Evolutionary conservation across 2,329 filamentous ascomycete species (phyloP), one percentile per base, ranked within the genome.

Genomic region (Rosellinia necatrix): DNA sequence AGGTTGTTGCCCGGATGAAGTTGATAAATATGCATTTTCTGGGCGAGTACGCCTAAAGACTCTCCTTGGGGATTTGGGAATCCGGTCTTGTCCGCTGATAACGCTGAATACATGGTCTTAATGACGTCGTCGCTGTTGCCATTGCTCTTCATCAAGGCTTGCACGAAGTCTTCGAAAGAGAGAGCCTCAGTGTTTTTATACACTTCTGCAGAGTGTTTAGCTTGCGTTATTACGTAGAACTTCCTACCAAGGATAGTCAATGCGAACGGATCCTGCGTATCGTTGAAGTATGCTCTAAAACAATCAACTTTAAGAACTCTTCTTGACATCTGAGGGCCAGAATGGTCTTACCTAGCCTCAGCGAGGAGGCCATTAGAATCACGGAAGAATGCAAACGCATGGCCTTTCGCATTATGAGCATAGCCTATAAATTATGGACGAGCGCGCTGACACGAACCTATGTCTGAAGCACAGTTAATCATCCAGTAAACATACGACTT

Each of bases 181-280:
- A 70, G 56, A 2, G 65, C 57, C 6, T 66, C 35, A 10, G 27
- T 60, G 49, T 69, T 62, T 12, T 62, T 59, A 58, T 69, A 65
- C 13, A 64, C 61, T 10, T 64, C 57, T 1, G 54, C 60, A 2
- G 58, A 54, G n/a, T 68, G 52, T 34, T 66, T 59, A 1, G 59
- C 24, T 10, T 64, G 43, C 4, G 65, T 64, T 1, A 69, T 47
- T 19, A 70, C 56, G 41, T 70, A 70, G n/a, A 64, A 57, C 6
- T 49, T 66, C 8, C 38, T 43, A 9, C 65, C 64, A 29, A 61
- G 56, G 22, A 50, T 52, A 1, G 63, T 66, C 5, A 70, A 38
- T 8, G 66, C 54, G 43, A 68, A 69, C 0, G 66, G 68, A 10
- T 66, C 63, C 12, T 40, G 56, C 22, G 53, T 49, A 30, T 42